Evolutionary conservation across 495 filamentous ascomycete genomes (phyloP).

Genomic region (Penicillium silybi): DNA sequence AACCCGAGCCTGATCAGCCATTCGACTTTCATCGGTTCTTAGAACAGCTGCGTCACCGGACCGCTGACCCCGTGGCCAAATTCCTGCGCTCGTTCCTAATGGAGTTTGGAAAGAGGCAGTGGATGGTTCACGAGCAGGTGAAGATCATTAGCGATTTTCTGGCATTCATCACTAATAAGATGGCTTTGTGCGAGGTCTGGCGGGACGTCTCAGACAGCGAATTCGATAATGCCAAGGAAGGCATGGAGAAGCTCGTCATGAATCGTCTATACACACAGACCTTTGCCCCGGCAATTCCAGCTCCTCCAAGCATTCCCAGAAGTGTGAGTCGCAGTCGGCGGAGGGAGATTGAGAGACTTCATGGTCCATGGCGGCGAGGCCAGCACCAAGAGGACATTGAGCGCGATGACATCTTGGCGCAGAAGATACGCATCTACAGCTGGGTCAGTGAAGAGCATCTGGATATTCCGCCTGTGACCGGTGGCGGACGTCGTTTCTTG

Average conservation of each 20-base stretch:
- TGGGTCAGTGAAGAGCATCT: constrained; percentile 94
- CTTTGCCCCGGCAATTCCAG: constrained; percentile 88
- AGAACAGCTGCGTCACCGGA: constrained; percentile 90
- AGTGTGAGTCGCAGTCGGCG: constrained; percentile 62
- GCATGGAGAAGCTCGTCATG: constrained; percentile 99
- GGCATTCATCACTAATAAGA: constrained; percentile 96
- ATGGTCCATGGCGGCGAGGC: constrained; percentile 79
- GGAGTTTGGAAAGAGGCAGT: constrained; percentile 97
- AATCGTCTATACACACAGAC: constrained; percentile 95
- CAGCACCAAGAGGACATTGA: constrained; percentile 99
- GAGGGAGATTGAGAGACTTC: constrained; percentile 61
- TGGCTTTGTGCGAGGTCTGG: constrained; percentile 98
- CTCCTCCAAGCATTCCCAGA: constrained; percentile 65
- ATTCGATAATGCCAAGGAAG: constrained; percentile 96
- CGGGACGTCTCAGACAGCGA: constrained; percentile 91
- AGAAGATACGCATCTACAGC: constrained; percentile 93
- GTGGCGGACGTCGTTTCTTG: constrained; percentile 82
- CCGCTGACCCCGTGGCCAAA: constrained; percentile 92
- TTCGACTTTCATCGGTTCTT: constrained; percentile 99
- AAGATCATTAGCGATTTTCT: constrained; percentile 98
- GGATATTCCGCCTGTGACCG: constrained; percentile 83
- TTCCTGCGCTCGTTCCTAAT: constrained; percentile 91
- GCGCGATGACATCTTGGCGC: constrained; percentile 86
- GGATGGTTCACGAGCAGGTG: constrained; percentile 99
- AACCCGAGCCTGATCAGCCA: constrained; percentile 82